A percentile compares a stretch with the other conserved stretches of the same genome.
Evolutionary conservation across 2,329 filamentous ascomycete species (phyloP).

Genomic region (Xylaria sp.): DNA sequence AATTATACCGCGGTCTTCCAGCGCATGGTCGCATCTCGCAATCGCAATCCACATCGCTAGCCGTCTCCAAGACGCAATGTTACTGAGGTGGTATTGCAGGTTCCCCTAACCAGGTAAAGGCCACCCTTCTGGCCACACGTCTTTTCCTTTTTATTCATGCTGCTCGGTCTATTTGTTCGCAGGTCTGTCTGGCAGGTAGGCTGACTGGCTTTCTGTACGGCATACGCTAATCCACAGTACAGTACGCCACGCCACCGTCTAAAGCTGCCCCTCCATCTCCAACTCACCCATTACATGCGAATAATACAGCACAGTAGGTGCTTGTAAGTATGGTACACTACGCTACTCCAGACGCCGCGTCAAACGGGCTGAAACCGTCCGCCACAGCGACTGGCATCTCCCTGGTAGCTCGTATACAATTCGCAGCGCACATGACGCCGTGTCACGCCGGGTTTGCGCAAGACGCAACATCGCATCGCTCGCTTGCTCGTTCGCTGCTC

Average conservation of each 20-base stretch:
- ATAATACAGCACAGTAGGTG: no score
- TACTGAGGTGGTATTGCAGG: neutral
- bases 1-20: no score
- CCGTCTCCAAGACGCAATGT: neutral
- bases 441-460: conserved; percentile 21
- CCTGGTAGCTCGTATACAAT: neutral
- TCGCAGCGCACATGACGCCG: neutral
- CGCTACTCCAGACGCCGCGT: no score
- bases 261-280: neutral
- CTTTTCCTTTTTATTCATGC: no score
- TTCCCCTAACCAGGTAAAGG: conserved; percentile 1
- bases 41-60: neutral
- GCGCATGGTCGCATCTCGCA: neutral
- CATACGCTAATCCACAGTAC: neutral
- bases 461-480: neutral
- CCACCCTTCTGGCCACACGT: no score
- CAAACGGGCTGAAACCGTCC: neutral
- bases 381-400: neutral
- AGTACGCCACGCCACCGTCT: neutral
- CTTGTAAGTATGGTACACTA: no score
- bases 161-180: no score
- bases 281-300: no score
- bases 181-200: no score
- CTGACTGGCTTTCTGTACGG: neutral
- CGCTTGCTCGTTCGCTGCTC: no score